A percentile compares a stretch with the other conserved stretches of the same genome.
phyloP scores from a whole-genome alignment of 768 basidiomycete species.

The Atractiella rhizophila region DNA sequence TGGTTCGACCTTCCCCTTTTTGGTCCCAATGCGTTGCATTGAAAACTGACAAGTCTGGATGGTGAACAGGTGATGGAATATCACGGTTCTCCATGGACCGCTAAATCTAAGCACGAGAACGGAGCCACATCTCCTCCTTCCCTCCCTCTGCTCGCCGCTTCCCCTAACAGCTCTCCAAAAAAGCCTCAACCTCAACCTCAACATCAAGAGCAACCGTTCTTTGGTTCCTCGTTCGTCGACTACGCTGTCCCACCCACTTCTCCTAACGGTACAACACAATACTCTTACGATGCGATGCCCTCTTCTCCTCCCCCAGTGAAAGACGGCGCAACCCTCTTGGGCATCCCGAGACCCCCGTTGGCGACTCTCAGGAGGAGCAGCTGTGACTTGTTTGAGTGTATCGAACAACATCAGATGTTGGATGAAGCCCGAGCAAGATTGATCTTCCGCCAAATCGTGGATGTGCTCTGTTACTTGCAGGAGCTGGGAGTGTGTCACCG shows the following conservation, averaged over 20 bases:
- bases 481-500: conserved; percentile 21
- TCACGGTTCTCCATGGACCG: conserved; percentile 66
- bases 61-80: conserved; percentile 30
- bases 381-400: conserved; percentile 83
- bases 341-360: conserved; percentile 11
- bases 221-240: neutral
- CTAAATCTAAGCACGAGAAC: conserved; percentile 1
- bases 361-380: conserved; percentile 43
- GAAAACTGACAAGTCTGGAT: too few relatives aligned
- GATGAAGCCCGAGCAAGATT: conserved; percentile 51
- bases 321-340: neutral
- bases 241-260: neutral
- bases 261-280: neutral
- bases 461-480: conserved; percentile 50
- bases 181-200: neutral
- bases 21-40: neutral
- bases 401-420: conserved; percentile 63
- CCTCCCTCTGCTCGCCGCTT: conserved; percentile 1
- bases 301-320: conserved; percentile 6
- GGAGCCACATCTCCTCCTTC: neutral
- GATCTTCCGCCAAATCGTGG: conserved; percentile 68
- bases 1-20: conserved; percentile 30
- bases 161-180: conserved; percentile 1
- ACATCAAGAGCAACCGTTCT: neutral
- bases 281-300: conserved; percentile 3